These are phyloP conservation scores for Coniosporium tulheliwenetii DNA, from an alignment of 2,329 filamentous ascomycete genomes.

Conservation along the genomic window DNA sequence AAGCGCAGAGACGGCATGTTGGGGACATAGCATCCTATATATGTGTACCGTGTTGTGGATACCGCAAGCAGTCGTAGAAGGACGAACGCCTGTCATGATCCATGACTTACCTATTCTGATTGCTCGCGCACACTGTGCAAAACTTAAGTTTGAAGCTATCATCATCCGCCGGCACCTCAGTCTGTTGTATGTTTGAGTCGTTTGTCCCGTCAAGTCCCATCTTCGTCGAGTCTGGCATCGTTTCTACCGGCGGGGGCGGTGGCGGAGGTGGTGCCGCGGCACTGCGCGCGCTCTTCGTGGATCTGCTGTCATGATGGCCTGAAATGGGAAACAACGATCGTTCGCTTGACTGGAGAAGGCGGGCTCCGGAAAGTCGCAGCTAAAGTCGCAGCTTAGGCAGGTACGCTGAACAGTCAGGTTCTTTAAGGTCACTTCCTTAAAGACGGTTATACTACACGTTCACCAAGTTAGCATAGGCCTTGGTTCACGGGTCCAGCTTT, in stretches of 20 bases:
- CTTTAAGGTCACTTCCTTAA: not conserved
- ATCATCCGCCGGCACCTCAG: slow-evolving; percentile 21
- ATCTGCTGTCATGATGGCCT: slow-evolving; percentile 20
- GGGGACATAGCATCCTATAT: no score
- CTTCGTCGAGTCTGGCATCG: slow-evolving; percentile 15
- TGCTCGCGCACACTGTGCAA: slow-evolving; percentile 97
- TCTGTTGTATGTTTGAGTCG: slow-evolving; percentile 4
- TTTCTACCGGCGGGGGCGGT: slow-evolving; percentile 29
- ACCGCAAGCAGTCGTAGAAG: no score
- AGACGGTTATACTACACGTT: no score
- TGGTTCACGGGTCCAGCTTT: slow-evolving; percentile 1
- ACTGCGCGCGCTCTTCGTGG: slow-evolving; percentile 33
- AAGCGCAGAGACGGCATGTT: no score
- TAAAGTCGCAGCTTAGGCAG: not conserved
- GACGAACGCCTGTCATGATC: no score
- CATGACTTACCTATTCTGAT: slow-evolving; percentile 69
- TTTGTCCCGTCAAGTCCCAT: slow-evolving; percentile 13
- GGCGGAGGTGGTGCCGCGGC: slow-evolving; percentile 31
- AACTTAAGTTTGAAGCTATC: slow-evolving; percentile 81
- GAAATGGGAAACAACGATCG: not conserved
- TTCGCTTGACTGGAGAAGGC: not conserved
- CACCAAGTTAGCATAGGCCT: not conserved
- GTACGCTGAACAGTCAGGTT: not conserved
- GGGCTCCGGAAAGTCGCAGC: not conserved
- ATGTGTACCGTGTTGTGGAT: no score